Base-by-base conservation (phyloP, 495 filamentous ascomycete species). In the Penicillium lividum region DNA sequence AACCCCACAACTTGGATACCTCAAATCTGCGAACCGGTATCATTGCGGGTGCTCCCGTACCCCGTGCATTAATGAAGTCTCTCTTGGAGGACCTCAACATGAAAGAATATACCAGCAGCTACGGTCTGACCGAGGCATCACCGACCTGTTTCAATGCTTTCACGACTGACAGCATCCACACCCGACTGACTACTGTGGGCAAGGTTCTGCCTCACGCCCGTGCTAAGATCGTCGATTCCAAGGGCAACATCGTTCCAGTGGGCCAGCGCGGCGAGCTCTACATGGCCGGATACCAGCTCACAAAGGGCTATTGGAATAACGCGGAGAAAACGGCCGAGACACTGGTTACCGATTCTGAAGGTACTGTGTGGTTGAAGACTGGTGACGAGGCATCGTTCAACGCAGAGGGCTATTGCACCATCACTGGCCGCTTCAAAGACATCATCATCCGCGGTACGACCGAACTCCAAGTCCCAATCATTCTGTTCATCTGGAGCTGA, bases 381-480 rank as follows among this genome's bases (percentile, higher is more conserved):
- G 87, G 87, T 25, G 87, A 90, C 60, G 86, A 90, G 71, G 87
- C 84, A 2, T 76, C 84, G 0, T 87, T 90, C 63, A 81, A 86
- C 58, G 78, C 81, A 25, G 68, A 81, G 31, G 86, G 87, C 4
- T 85, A 86, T 62, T 87, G 84, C 61, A 77, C 71, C 11, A 88
- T 90, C 59, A 87, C 85, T 4, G 84, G 85, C 9, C 72, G 91
- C 13, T 90, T 95, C 63, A 96, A 95, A 73, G 92, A 96, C 58
- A 75, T 95, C 46, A 89, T 96, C 59, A 95, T 95, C 58, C 80
- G 89, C 30, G 92, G 88, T 54, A 58, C 51, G 29, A 40, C 3
- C 34, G 5, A 50, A 36, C 13, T 30, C 45, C 49, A 29, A 54
- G 3, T 15, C 47, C 16, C 29, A 11, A 11, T 11, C 10, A 11